Percentiles rank a stretch among this genome's conserved stretches.
phyloP scores from a whole-genome alignment of 202 grass and related monocot genomes.

The Carex sylvatica region DNA sequence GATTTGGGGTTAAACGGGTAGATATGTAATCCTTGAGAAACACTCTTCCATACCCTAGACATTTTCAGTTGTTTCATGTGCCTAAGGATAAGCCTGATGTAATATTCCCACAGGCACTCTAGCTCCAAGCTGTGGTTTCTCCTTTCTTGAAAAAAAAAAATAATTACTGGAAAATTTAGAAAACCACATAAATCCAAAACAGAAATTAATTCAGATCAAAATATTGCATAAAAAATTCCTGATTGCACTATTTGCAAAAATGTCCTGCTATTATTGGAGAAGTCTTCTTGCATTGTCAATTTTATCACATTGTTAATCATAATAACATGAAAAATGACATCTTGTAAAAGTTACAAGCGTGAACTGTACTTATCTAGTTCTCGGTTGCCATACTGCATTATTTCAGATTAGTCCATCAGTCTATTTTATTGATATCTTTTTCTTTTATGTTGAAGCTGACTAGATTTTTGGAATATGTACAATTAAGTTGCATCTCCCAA shows the following conservation, averaged over 20 bases:
- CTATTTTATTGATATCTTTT: not conserved
- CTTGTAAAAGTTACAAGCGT: not conserved
- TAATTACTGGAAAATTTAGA: constrained; percentile 5
- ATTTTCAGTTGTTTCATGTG: constrained; percentile 57
- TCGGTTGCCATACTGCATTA: not conserved
- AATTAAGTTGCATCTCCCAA: not conserved
- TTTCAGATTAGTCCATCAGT: not conserved
- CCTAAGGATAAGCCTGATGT: constrained; percentile 62
- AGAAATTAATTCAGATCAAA: too few species aligned
- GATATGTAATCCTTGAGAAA: constrained; percentile 66
- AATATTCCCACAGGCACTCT: constrained; percentile 75
- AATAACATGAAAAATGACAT: not conserved
- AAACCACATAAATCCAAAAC: too few species aligned
- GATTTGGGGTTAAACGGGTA: constrained; percentile 87
- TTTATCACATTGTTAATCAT: constrained; percentile 11
- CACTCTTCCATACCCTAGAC: constrained; percentile 63
- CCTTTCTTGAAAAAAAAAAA: constrained; percentile 40
- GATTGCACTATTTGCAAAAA: too few species aligned
- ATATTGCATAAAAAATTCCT: too few species aligned
- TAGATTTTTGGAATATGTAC: not conserved
- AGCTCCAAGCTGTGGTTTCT: constrained; percentile 55
- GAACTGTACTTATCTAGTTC: not conserved
- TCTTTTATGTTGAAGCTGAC: not conserved
- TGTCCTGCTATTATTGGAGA: not conserved
- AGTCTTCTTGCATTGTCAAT: not conserved